Base-by-base conservation (phyloP, 768 basidiomycete species). In the Lactifluus subvellereus region DNA sequence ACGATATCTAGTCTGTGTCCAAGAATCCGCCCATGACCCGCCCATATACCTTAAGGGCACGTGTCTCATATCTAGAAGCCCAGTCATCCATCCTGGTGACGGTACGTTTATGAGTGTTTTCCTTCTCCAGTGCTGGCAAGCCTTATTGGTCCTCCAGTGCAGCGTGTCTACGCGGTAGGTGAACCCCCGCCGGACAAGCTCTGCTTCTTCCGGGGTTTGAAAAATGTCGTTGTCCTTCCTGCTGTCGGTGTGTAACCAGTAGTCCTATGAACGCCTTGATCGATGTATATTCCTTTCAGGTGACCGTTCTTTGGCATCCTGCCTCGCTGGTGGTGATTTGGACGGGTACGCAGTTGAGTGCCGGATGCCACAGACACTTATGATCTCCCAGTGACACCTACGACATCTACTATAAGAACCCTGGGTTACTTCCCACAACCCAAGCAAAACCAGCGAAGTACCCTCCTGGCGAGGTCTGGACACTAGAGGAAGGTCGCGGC, bases 311-410 rank as follows among this genome's bases (percentile, higher is more conserved):
- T 69, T 91, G 50, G 81, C 89, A 9, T 88, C 86, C 1, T 83
- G 81, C 65, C 77, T 91, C n/a, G 86, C 81, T 3, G 89, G 89
- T 42, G 89, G 89, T 0, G 89, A 91, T 74, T 74, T 91, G 11
- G 89, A 91, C 65, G 89, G 89, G 87, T 88, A 69, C 20, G 38
- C 42, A n/a, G 22, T 47, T 54, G 16, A 6, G 47, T 50, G 9
- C 52, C 51, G 9, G 33, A 30, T 7, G 18, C 33, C 6, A 8
- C 20, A 52, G 40, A 47, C 4, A 49, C 50, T 64, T 37, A 64
- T 54, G 4, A 43, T 47, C 60, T 58, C 20, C 20, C 68, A 89
- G 89, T 4, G 89, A 91, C 65, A 69, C 79, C 27, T 91, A 84
- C 68, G 78, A 82, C n/a, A 74, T 91, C 3, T 68, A 67, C 22